Evolutionary conservation across 768 basidiomycete genomes (phyloP), one percentile per base, ranked within the genome.

Genomic region (Kwoniella botswanensis): DNA sequence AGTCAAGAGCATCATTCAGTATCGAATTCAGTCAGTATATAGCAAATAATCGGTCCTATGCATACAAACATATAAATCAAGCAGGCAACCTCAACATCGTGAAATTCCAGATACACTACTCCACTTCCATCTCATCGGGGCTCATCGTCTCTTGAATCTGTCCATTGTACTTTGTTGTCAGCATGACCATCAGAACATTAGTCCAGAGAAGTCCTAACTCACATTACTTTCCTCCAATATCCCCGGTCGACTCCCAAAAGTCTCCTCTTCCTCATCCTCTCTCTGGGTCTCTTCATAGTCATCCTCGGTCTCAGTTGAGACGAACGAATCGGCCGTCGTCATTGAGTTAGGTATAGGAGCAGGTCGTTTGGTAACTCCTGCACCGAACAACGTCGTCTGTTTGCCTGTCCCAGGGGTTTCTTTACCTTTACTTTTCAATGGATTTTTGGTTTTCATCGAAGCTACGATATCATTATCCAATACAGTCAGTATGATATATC

Each of bases 311-410:
- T 70, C 71, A 42, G 73, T 70, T 17, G 69, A 72, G 26, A 70
- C 44, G 55, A 69, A 63, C 2, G 73, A 68, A 13, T 76, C 71
- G 10, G 58, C 54, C 1, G 67, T 42, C n/a, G 29, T 11, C 54
- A n/a, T 26, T 26, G 59, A 63, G 5, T 58, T 11, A 63, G 74
- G 70, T 17, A 53, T 59, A 24, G 67, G 59, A 4, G 61, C 53
- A 22, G 70, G 53, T 61, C 69, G 70, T 65, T 74, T 76, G 18
- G 71, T 63, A 15, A 66, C 58, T 15, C 65, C 65, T 61, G 76
- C 55, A 13, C 73, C 75, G 24, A 77, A 66, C 5, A 80, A 54
- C 1, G 79, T 80, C 10, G 75, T 76, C 56, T 80, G 79, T 68
- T 80, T 81, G 7, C 78, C 76, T 35, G 41, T 9, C 18, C 54